Conservation (phyloP, 495 filamentous ascomycete genomes). For the Trichodelitschia bisporula region DNA sequence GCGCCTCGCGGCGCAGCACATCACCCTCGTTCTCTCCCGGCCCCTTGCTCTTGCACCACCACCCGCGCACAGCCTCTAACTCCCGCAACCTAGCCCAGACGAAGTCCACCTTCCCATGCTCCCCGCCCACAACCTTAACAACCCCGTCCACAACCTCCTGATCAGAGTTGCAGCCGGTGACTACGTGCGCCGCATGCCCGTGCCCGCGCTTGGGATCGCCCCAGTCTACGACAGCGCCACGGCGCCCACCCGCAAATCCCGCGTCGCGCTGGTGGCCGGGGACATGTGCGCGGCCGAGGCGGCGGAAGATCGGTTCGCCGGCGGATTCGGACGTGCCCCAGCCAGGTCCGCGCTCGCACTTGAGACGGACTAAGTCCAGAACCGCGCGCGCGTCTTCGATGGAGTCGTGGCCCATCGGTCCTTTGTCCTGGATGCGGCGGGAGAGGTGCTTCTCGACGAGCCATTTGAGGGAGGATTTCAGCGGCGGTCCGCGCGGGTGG, state of each 20-base stretch:
- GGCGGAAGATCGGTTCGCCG: slow-evolving; percentile 69
- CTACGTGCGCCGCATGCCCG: slow-evolving; percentile 41
- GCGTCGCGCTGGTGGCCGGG: slow-evolving; percentile 27
- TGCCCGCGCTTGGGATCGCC: slow-evolving; percentile 52
- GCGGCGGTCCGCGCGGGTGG: slow-evolving; percentile 48
- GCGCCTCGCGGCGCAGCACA: slow-evolving; percentile 5
- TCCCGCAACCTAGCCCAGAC: slow-evolving; percentile 73
- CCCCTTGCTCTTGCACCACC: slow-evolving; percentile 34
- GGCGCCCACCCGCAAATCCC: slow-evolving; percentile 27
- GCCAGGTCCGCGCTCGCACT: slow-evolving; percentile 68
- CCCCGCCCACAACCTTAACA: slow-evolving; percentile 36
- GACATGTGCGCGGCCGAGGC: slow-evolving; percentile 34
- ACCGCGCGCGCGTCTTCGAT: slow-evolving; percentile 79
- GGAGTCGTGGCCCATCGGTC: slow-evolving; percentile 54
- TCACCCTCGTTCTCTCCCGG: slow-evolving; percentile 14
- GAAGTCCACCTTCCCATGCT: slow-evolving; percentile 50
- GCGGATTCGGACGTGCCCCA: slow-evolving; percentile 58
- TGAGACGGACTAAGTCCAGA: slow-evolving; percentile 78
- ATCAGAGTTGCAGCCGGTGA: slow-evolving; percentile 52
- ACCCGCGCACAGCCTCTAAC: slow-evolving; percentile 57
- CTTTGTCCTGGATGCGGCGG: slow-evolving; percentile 65
- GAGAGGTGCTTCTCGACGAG: slow-evolving; percentile 55
- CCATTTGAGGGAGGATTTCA: slow-evolving; percentile 58
- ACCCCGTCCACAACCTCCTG: slow-evolving; percentile 48
- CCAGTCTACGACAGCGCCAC: slow-evolving; percentile 71